Evolutionary conservation across 345 rosid genomes (phyloP), one percentile per base, ranked within the genome.

Genomic region (Eucalyptus pauciflora): DNA sequence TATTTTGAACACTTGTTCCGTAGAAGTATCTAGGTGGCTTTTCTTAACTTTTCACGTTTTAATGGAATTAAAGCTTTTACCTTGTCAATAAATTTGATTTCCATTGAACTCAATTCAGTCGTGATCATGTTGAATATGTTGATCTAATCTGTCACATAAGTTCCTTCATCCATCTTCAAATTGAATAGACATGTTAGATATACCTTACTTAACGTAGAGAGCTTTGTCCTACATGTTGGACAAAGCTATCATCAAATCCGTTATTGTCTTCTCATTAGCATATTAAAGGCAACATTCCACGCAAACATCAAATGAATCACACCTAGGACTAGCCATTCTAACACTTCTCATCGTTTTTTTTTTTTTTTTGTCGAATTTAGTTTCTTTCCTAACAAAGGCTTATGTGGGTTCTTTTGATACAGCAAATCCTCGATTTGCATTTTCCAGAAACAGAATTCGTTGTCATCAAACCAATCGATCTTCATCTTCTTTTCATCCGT

Each of bases 261-360:
- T 52, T 18, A 52, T 52, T 52, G 24, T 52, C 56, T 52, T 18
- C 56, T 52, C 22, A 18, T 52, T 52, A 52, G 56, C 0, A 52
- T 52, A 52, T 18, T 18, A 52, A 18, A 52, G 56, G 0, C 24
- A 52, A 52, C 24, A 18, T 3, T 18, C 56, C 24, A 52, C 0
- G 24, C 4, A 10, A 52, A 18, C 4, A 52, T 52, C 24, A 52
- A 18, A 51, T 2, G 2, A 52, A 52, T 51, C 56, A 52, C 24
- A 0, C 56, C 56, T 1, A 0, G 56, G 69, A 33, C 16, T 27
- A 0, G 69, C 0, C 69, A 25, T 4, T 62, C 69, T 62, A 62
- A 27, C 31, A 62, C 0, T 13, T 62, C 14, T 11, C 56, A 52
- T 25, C 0, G 0, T 12, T 6, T 62, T 6, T 7, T 51, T 51